phyloP scores from a whole-genome alignment of 306 rosid genomes.

The Arachis hypogaea region DNA sequence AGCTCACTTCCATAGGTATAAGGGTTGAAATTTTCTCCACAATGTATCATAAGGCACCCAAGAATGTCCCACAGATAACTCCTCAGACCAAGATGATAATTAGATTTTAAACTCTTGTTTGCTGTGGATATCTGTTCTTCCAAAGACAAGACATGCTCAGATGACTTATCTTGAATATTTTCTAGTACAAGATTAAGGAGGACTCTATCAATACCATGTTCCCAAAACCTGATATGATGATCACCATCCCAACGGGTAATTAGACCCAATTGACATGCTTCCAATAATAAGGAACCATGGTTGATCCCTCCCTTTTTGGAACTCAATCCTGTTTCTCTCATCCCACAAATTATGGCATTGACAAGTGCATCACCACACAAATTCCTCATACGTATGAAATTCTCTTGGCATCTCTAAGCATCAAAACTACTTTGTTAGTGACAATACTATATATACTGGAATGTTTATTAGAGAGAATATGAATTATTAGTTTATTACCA shows the following conservation, averaged over 20 bases:
- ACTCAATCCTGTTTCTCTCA: constrained; percentile 49
- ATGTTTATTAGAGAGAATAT: constrained; percentile 16
- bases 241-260: constrained; percentile 79
- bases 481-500: constrained; percentile 47
- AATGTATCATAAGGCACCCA: constrained; percentile 77
- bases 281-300: constrained; percentile 56
- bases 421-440: constrained; percentile 37
- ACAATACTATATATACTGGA: constrained; percentile 17
- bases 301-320: constrained; percentile 50
- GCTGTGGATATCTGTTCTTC: constrained; percentile 65
- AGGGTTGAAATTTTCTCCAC: constrained; percentile 61
- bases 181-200: constrained; percentile 76
- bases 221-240: constrained; percentile 82
- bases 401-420: constrained; percentile 67
- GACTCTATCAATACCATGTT: constrained; percentile 63
- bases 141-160: constrained; percentile 46
- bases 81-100: constrained; percentile 57
- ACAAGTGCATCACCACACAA: constrained; percentile 68
- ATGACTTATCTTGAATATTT: constrained; percentile 48
- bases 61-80: constrained; percentile 82
- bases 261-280: constrained; percentile 80
- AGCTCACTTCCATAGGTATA: constrained; percentile 42
- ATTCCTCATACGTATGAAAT: constrained; percentile 49
- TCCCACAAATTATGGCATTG: constrained; percentile 65
- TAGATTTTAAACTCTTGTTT: constrained; percentile 53